Conservation (phyloP, 1,284 basidiomycete genomes). For the Sporisorium sorghi region DNA sequence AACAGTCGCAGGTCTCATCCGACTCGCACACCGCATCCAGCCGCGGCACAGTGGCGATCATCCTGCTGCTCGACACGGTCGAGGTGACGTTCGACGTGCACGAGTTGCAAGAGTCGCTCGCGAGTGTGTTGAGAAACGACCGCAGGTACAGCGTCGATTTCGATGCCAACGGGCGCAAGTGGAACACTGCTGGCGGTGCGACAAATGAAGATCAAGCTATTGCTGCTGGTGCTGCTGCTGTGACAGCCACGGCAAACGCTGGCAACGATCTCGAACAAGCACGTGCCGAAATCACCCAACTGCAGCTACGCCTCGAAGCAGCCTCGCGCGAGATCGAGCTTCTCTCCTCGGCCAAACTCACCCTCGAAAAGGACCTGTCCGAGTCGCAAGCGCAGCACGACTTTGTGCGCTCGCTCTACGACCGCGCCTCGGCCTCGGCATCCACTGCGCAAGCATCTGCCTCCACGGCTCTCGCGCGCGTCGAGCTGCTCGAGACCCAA, state of each 20-base stretch:
- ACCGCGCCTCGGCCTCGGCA: conserved; percentile 26
- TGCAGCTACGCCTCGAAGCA: conserved; percentile 10
- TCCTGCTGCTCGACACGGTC: conserved; percentile 32
- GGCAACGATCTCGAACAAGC: conserved; percentile 7
- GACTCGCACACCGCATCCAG: background rate
- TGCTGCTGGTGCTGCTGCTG: background rate
- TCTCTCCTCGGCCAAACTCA: background rate
- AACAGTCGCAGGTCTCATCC: conserved; percentile 3
- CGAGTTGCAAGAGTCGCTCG: conserved; percentile 38
- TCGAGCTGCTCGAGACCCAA: conserved; percentile 11
- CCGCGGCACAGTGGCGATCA: conserved; percentile 9
- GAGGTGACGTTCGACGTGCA: conserved; percentile 43
- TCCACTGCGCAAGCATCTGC: background rate
- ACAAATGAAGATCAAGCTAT: background rate
- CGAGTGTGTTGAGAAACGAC: conserved; percentile 19
- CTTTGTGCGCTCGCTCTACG: conserved; percentile 39
- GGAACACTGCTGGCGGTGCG: background rate
- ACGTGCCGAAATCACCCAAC: background rate
- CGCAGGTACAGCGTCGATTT: conserved; percentile 20
- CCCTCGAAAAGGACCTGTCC: background rate
- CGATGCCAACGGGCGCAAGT: conserved; percentile 31
- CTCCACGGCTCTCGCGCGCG: background rate
- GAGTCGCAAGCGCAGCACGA: conserved; percentile 29
- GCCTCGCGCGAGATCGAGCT: conserved; percentile 16
- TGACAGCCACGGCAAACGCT: background rate